Percentiles rank a stretch among this genome's conserved stretches.
These are phyloP conservation scores for Taphrina confusa DNA, from an alignment of 1,139 yeast species.

Conservation along the genomic window DNA sequence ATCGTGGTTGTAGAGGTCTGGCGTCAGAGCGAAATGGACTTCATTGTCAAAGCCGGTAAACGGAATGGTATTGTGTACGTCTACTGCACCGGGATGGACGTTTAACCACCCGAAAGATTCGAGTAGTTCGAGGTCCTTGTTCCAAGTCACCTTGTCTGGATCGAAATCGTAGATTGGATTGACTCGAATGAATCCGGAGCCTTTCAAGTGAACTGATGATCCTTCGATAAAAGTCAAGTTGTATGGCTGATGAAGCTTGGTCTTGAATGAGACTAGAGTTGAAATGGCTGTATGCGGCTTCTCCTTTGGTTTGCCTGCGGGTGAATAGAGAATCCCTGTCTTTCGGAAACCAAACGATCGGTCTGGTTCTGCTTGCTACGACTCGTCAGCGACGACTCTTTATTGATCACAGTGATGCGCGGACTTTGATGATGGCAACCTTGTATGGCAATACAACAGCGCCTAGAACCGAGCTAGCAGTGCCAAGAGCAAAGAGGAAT, in stretches of 20 bases:
- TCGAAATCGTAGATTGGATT: not conserved
- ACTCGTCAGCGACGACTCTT: not conserved
- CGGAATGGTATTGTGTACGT: not conserved
- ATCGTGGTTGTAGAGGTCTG: not conserved
- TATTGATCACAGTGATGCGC: not conserved
- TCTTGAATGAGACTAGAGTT: conserved; percentile 1
- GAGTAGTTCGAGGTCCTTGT: not conserved
- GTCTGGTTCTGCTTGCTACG: conserved; percentile 8
- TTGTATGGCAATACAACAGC: not conserved
- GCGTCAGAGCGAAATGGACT: not conserved
- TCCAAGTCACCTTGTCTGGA: conserved; percentile 1
- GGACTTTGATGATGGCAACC: conserved; percentile 1
- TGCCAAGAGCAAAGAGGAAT: not conserved
- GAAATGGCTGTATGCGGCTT: not conserved
- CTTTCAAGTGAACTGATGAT: not conserved
- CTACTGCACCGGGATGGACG: not conserved
- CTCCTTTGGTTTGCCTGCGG: not conserved
- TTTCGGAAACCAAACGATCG: not conserved
- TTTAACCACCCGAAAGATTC: not conserved
- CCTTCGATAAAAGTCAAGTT: conserved; percentile 2
- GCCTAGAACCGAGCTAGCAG: not conserved
- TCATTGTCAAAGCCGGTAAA: not conserved
- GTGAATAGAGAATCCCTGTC: not conserved
- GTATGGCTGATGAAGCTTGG: not conserved
- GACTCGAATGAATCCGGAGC: not conserved